Conservation (phyloP, 805 yeast genomes). For the Saccharomycopsis fodiens region DNA sequence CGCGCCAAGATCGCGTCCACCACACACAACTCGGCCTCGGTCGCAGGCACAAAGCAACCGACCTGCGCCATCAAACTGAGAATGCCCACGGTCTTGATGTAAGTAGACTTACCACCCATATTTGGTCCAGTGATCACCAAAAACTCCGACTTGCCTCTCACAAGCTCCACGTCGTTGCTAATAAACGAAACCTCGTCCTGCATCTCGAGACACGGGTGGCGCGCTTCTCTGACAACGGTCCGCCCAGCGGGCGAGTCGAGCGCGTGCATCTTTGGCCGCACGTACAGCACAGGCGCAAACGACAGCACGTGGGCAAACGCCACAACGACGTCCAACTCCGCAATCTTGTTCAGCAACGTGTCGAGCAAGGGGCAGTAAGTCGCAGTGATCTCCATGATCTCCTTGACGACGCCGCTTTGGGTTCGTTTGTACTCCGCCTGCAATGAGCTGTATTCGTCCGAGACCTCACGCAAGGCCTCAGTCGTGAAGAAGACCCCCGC, state of each 20-base stretch:
- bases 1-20: constrained; percentile 91
- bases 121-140: constrained; percentile 90
- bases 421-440: constrained; percentile 63
- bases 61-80: constrained; percentile 82
- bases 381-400: constrained; percentile 70
- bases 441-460: constrained; percentile 49
- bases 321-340: constrained; percentile 75
- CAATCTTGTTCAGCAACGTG: constrained; percentile 53
- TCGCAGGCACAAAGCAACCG: constrained; percentile 83
- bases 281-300: constrained; percentile 76
- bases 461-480: constrained; percentile 47
- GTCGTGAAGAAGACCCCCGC: constrained; percentile 95
- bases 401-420: constrained; percentile 73
- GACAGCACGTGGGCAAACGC: constrained; percentile 81
- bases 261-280: constrained; percentile 62
- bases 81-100: constrained; percentile 83
- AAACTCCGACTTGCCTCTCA: constrained; percentile 54
- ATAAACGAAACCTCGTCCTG: constrained; percentile 89
- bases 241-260: constrained; percentile 38
- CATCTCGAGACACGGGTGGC: constrained; percentile 92
- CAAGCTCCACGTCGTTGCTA: constrained; percentile 76
- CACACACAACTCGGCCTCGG: constrained; percentile 65
- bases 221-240: constrained; percentile 58
- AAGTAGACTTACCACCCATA: constrained; percentile 97
- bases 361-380: constrained; percentile 78